Base-by-base conservation (phyloP, 2,329 filamentous ascomycete genomes). In the Coniochaeta prunicola region DNA sequence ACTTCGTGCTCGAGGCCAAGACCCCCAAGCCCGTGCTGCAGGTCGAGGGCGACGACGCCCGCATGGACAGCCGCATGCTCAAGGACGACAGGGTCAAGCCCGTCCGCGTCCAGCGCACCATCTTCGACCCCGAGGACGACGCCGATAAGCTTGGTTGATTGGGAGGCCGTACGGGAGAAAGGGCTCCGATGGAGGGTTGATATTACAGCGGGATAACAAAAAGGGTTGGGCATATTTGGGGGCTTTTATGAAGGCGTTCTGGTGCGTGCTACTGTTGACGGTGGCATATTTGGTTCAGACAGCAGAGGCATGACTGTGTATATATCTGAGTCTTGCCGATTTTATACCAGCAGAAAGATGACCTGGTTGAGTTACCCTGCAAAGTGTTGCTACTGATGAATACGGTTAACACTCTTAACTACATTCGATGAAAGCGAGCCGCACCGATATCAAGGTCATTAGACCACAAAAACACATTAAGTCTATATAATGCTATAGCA, bases 1-100 rank as follows among this genome's bases (percentile, higher is more conserved):
- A 99, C 76, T 99, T 92, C 70, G 89, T 99, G 40, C 80, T 99
- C 63, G 92, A 97, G 4, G 96, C 94, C 57, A 75, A 89, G 66
- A 90, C 88, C 4, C 91, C 94, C 24, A 90, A 96, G 75, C 84
- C 92, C 10, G 83, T 89, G 36, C 76, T 99, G 57, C 85, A 92
- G 64, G 83, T 99, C 57, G 94, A 99, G 77, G 90, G 93, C 61
- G 93, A 96, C 63, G 96, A 99, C 75, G 87, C 87, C 3, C 82
- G 94, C 61, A 82, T 92, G 66, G 91, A 99, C 74, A 85, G 84
- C 68, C 85, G 89, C 77, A 97, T 99, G 91, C 79, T 99, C 66
- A 96, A 88, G 77, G 94, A 99, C 71, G 92, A 97, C 28, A 82
- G 94, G 15, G 77, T 92, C 56, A 84, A 83, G 64, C 53, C 53